Percentiles rank a stretch among this genome's conserved stretches.
Conservation (phyloP, 495 filamentous ascomycete genomes). For the Alectoria sarmentosa region DNA sequence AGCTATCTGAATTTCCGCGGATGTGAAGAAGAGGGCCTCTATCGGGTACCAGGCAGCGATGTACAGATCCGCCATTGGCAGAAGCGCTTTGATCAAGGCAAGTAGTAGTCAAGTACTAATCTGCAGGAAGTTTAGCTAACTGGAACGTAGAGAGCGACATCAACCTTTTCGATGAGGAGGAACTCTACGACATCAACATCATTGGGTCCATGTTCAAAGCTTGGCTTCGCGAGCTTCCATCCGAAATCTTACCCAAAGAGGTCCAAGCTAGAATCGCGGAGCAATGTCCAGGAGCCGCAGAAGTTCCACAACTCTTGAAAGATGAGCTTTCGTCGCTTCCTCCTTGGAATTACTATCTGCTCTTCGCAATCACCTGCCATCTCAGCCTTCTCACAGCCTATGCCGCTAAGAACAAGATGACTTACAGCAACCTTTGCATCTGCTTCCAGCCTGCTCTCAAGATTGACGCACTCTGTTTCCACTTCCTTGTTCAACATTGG, state of each 20-base stretch:
- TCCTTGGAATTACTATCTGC: constrained; percentile 90
- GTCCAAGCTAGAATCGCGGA: constrained; percentile 66
- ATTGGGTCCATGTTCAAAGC: constrained; percentile 87
- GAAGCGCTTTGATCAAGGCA: constrained; percentile 73
- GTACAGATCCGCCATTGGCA: constrained; percentile 84
- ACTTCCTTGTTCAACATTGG: constrained; percentile 88
- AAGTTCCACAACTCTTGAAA: constrained; percentile 70
- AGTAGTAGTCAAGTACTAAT: constrained; percentile 10
- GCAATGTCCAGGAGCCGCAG: constrained; percentile 66
- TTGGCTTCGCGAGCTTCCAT: constrained; percentile 89
- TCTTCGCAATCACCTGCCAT: constrained; percentile 93
- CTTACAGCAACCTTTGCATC: constrained; percentile 83
- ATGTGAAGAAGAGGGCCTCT: constrained; percentile 83
- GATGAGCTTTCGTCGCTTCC: constrained; percentile 86
- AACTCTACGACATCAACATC: constrained; percentile 90
- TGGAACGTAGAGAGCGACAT: constrained; percentile 61
- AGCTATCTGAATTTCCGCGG: constrained; percentile 86
- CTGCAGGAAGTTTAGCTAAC: background rate
- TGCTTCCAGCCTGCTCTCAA: constrained; percentile 94
- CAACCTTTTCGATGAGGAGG: constrained; percentile 71
- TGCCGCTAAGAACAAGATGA: constrained; percentile 89
- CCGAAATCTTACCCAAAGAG: constrained; percentile 78
- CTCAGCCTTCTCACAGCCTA: constrained; percentile 80
- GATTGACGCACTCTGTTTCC: constrained; percentile 84
- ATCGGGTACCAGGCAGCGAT: constrained; percentile 78